Conservation (phyloP, 2,329 filamentous ascomycete genomes). For the Clonostachys sp. region DNA sequence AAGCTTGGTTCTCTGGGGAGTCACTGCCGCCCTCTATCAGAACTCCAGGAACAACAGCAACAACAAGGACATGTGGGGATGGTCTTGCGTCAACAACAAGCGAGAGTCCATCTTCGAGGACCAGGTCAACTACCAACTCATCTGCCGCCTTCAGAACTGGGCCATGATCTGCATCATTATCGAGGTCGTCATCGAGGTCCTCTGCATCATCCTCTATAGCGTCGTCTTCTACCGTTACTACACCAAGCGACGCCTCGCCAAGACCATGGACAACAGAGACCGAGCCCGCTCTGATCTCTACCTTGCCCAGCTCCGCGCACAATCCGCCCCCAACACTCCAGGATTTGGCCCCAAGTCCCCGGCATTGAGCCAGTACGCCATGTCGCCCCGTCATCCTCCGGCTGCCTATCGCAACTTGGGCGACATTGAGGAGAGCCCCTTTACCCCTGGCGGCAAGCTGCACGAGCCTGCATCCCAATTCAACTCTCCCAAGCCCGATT, state of each 20-base stretch:
- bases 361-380: constrained; percentile 38
- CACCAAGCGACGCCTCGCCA: constrained; percentile 90
- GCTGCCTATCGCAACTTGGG: constrained; percentile 46
- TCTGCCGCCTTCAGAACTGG: constrained; percentile 95
- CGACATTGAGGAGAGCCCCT: constrained; percentile 40
- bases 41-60: constrained; percentile 63
- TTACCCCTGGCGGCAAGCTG: constrained; percentile 51
- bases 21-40: constrained; percentile 82
- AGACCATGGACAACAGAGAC: constrained; percentile 95
- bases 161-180: constrained; percentile 94
- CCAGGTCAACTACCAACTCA: constrained; percentile 81
- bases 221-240: constrained; percentile 97
- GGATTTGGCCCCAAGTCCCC: constrained; percentile 70
- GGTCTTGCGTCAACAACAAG: constrained; percentile 91
- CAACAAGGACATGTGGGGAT: constrained; percentile 94
- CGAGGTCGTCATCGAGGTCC: constrained; percentile 86
- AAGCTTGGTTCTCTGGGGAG: constrained; percentile 86
- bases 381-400: constrained; percentile 59
- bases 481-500: constrained; percentile 50
- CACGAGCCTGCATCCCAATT: constrained; percentile 60
- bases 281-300: constrained; percentile 92
- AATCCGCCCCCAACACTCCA: constrained; percentile 93
- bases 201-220: constrained; percentile 89
- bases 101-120: constrained; percentile 72
- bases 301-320: constrained; percentile 75